phyloP scores from a whole-genome alignment of 2,329 filamentous ascomycete species.

The Alternaria sp. region DNA sequence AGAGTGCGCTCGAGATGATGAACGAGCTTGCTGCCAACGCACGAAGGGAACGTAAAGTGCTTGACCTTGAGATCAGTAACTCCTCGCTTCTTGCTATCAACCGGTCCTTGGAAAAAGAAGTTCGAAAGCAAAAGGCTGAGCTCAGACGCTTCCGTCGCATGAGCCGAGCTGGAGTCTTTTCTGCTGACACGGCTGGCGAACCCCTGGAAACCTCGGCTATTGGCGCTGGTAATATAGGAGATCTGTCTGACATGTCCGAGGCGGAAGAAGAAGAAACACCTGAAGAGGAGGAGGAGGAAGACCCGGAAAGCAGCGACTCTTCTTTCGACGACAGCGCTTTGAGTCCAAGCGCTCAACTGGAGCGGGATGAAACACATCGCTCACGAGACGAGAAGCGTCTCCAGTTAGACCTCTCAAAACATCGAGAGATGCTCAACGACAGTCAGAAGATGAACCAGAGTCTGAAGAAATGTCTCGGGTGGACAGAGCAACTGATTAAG shows the following conservation, averaged over 20 bases:
- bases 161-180: slow-evolving; percentile 79
- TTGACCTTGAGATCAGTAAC: slow-evolving; percentile 96
- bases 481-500: slow-evolving; percentile 88
- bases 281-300: slow-evolving; percentile 45
- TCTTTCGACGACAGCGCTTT: slow-evolving; percentile 61
- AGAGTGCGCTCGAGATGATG: slow-evolving; percentile 64
- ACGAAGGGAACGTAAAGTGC: slow-evolving; percentile 88
- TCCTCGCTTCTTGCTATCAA: slow-evolving; percentile 96
- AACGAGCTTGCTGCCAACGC: slow-evolving; percentile 87
- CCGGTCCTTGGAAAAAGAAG: slow-evolving; percentile 85
- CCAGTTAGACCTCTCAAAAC: slow-evolving; percentile 84
- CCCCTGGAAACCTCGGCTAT: slow-evolving; percentile 53
- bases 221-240: slow-evolving; percentile 45
- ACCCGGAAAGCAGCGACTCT: slow-evolving; percentile 58
- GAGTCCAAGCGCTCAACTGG: slow-evolving; percentile 53
- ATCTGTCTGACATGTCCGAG: slow-evolving; percentile 50
- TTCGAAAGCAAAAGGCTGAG: slow-evolving; percentile 90
- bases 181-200: slow-evolving; percentile 62
- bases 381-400: slow-evolving; percentile 81
- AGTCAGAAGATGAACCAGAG: slow-evolving; percentile 96
- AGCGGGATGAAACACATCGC: slow-evolving; percentile 62
- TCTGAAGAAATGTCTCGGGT: slow-evolving; percentile 85
- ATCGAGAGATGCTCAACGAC: slow-evolving; percentile 86
- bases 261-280: slow-evolving; percentile 44
- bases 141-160: slow-evolving; percentile 85